Conservation (phyloP, 257 asterid species). For the Gynochthodes officinalis region DNA sequence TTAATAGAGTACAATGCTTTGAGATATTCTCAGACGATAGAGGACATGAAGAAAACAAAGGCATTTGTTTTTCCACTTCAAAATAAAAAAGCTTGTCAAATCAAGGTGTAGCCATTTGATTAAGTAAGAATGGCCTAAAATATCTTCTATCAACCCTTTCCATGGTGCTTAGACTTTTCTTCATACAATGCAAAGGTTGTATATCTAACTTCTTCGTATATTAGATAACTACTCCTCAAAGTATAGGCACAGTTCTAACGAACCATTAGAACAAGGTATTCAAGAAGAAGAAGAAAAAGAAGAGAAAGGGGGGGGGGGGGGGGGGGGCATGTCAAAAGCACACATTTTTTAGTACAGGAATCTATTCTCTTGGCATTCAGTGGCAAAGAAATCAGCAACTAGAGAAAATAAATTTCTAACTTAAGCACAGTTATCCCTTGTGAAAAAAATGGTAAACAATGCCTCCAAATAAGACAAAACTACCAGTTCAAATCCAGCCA, state of each 20-base stretch:
- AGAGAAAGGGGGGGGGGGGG: too few relatives aligned
- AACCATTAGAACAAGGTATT: background rate
- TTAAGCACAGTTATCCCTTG: background rate
- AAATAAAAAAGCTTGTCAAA: background rate
- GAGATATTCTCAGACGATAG: background rate
- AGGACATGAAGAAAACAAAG: background rate
- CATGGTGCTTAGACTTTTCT: background rate
- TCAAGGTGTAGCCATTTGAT: background rate
- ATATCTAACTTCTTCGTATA: background rate
- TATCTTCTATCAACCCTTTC: background rate
- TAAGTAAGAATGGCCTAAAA: background rate
- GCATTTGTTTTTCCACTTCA: background rate
- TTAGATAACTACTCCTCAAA: background rate
- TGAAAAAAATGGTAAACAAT: background rate
- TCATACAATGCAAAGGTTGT: background rate
- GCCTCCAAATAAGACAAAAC: background rate
- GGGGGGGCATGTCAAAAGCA: background rate
- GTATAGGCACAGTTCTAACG: background rate
- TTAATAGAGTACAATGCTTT: background rate
- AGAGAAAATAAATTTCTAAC: background rate
- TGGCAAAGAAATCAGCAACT: background rate
- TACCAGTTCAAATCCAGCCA: background rate
- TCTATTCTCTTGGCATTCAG: background rate
- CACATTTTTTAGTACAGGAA: background rate
- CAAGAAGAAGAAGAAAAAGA: background rate